Evolutionary conservation across 1,139 yeast species (phyloP).

Genomic region (Sugiyamaella neomexicana): DNA sequence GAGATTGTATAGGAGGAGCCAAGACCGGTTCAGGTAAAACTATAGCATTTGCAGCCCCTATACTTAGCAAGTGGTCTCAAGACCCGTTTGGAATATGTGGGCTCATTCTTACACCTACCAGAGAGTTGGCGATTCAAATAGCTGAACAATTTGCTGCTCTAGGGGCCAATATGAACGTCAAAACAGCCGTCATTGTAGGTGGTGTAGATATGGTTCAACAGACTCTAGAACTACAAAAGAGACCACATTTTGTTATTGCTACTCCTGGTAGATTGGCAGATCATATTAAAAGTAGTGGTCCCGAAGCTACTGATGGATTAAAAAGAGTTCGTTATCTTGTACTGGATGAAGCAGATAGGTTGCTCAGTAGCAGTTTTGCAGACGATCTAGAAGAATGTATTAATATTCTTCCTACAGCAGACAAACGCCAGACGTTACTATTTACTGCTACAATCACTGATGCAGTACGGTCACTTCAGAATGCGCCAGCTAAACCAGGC

Average conservation of each 20-base stretch:
- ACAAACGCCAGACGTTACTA: conserved; percentile 76
- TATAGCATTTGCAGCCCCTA: conserved; percentile 95
- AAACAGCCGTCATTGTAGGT: conserved; percentile 82
- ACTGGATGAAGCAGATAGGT: conserved; percentile 93
- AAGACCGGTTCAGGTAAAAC: conserved; percentile 99
- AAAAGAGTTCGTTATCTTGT: conserved; percentile 77
- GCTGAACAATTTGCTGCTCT: conserved; percentile 95
- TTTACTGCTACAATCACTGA: conserved; percentile 98
- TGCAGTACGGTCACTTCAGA: conserved; percentile 78
- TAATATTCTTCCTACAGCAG: conserved; percentile 65
- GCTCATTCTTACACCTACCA: conserved; percentile 83
- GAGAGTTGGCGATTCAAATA: conserved; percentile 93
- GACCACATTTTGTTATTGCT: conserved; percentile 94
- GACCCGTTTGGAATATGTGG: conserved; percentile 96
- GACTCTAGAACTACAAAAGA: conserved; percentile 72
- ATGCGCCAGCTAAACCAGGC: conserved; percentile 60
- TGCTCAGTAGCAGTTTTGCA: conserved; percentile 81
- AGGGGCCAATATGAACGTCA: conserved; percentile 85
- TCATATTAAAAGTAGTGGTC: conserved; percentile 85
- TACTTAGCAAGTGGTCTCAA: conserved; percentile 89
- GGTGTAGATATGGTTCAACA: conserved; percentile 92
- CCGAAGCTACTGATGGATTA: conserved; percentile 79
- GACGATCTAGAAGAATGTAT: conserved; percentile 72
- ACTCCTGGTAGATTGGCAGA: conserved; percentile 98
- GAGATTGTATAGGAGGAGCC: conserved; percentile 97